Evolutionary conservation across 148 eudicot genomes (phyloP).

Genomic region (Rheum nobile): DNA sequence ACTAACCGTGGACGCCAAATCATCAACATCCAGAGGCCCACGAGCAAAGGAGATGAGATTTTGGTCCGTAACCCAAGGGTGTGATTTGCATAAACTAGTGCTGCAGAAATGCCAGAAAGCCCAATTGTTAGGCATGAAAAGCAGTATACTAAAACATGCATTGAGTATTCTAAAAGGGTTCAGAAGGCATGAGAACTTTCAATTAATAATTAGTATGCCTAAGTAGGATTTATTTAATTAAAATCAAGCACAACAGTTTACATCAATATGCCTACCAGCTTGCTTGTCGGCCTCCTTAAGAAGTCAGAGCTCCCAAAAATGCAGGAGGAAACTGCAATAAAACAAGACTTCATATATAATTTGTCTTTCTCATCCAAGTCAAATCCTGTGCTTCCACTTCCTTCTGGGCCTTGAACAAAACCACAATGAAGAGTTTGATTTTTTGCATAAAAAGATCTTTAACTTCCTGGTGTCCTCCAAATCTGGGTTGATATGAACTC

Average conservation of each 20-base stretch:
- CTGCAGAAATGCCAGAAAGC: not conserved
- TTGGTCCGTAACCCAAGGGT: no score
- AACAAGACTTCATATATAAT: conserved; percentile 55
- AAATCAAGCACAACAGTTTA: not conserved
- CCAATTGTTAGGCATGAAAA: not conserved
- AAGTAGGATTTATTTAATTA: not conserved
- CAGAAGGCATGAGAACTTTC: not conserved
- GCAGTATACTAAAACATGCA: not conserved
- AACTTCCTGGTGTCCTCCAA: conserved; percentile 88
- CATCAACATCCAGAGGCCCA: no score
- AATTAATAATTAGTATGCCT: not conserved
- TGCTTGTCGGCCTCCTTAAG: conserved; percentile 84
- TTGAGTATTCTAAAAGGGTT: not conserved
- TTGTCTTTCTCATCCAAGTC: conserved; percentile 66
- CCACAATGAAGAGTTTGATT: conserved; percentile 90
- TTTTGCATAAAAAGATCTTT: conserved; percentile 64
- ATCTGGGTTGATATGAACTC: conserved; percentile 39
- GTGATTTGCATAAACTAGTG: not conserved
- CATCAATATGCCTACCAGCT: conserved; percentile 32
- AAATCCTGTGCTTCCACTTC: conserved; percentile 59
- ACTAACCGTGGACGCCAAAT: no score
- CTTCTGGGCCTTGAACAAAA: conserved; percentile 64
- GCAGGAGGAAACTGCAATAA: conserved; percentile 82
- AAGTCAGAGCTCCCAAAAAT: conserved; percentile 97
- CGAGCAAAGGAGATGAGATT: no score